A percentile compares a stretch with the other conserved stretches of the same genome.
Conservation (phyloP, 148 eudicot species). For the Rheum nobile region DNA sequence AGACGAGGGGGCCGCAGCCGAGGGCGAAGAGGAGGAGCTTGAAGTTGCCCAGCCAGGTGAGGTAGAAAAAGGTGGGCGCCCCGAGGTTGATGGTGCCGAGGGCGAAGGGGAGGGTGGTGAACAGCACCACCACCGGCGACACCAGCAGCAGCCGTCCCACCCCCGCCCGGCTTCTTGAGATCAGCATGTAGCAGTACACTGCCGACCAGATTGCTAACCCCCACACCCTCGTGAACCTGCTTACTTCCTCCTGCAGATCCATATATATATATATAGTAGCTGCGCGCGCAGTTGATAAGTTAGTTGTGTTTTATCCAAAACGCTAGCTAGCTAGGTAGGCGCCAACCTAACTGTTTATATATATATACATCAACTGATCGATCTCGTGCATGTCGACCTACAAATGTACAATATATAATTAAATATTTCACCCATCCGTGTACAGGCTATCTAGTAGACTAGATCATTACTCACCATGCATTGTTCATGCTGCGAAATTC, state of each 20-base stretch:
- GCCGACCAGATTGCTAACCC: conserved; percentile 20
- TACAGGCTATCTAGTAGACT: background rate
- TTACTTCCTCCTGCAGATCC: background rate
- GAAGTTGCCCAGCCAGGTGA: conserved; percentile 52
- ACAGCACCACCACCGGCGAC: conserved; percentile 44
- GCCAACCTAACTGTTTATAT: too few relatives aligned
- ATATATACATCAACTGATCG: too few relatives aligned
- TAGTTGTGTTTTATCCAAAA: too few relatives aligned
- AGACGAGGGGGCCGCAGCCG: background rate
- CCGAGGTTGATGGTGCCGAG: conserved; percentile 28
- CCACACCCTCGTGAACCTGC: conserved; percentile 18
- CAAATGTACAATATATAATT: background rate
- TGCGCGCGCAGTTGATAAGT: too few relatives aligned
- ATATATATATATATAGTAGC: background rate
- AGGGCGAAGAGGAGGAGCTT: conserved; percentile 39
- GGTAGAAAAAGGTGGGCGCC: conserved; percentile 39
- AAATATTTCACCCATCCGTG: background rate
- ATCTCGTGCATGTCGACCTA: background rate
- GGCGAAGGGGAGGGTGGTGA: conserved; percentile 42
- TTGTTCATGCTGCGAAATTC: background rate
- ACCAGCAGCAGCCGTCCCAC: conserved; percentile 36
- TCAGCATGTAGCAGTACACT: conserved; percentile 32
- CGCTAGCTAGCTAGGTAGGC: too few relatives aligned
- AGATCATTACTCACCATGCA: background rate
- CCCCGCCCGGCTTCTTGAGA: conserved; percentile 24